Evolutionary conservation across 768 basidiomycete genomes (phyloP).

Genomic region (Phylloporus sp.): DNA sequence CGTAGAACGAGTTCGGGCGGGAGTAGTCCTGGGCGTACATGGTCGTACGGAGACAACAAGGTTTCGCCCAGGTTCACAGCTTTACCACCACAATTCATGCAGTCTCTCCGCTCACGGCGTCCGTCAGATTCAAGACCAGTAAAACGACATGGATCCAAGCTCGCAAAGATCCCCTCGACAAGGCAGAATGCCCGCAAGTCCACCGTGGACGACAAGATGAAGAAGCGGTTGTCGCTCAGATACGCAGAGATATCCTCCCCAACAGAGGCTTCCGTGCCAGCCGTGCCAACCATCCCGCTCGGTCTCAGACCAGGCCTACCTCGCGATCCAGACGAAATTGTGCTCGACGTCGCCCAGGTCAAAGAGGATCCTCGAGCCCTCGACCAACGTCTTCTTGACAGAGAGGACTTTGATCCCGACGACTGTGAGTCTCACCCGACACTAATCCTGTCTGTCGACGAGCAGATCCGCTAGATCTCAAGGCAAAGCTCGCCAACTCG

Average conservation of each 20-base stretch:
- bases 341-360: conserved; percentile 34
- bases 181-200: conserved; percentile 46
- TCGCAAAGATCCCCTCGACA: conserved; percentile 24
- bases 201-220: conserved; percentile 82
- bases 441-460: background rate
- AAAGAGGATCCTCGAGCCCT: conserved; percentile 58
- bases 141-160: conserved; percentile 32
- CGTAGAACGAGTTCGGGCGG: conserved; percentile 35
- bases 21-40: conserved; percentile 34
- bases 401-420: conserved; percentile 84
- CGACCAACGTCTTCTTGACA: conserved; percentile 62
- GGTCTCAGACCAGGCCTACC: conserved; percentile 35
- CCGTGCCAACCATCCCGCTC: conserved; percentile 55
- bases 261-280: conserved; percentile 51
- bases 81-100: conserved; percentile 35
- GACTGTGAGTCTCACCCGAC: conserved; percentile 57
- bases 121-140: conserved; percentile 41
- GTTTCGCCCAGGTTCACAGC: conserved; percentile 9
- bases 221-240: conserved; percentile 93
- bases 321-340: conserved; percentile 47
- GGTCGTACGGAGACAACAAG: conserved; percentile 14
- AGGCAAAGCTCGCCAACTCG: conserved; percentile 84
- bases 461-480: conserved; percentile 50
- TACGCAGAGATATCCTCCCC: conserved; percentile 85
- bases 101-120: conserved; percentile 52